Conservation (phyloP, 2,329 filamentous ascomycete genomes). For the Fusarium ramigenum region DNA sequence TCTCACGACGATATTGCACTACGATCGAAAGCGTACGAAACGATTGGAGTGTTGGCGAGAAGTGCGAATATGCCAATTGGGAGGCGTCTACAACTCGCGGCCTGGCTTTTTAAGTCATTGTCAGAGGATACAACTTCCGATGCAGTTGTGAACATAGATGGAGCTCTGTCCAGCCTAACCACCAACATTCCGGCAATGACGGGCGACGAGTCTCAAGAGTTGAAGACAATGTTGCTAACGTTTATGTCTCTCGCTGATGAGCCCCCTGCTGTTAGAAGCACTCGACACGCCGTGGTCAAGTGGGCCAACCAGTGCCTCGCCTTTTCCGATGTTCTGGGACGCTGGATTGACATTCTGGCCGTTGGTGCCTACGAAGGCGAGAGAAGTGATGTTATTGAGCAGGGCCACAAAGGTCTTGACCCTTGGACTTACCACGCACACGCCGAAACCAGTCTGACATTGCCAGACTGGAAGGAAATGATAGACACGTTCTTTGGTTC, state of each 20-base stretch:
- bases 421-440: slow-evolving; percentile 63
- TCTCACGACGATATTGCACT: slow-evolving; percentile 71
- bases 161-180: slow-evolving; percentile 80
- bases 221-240: slow-evolving; percentile 68
- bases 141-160: slow-evolving; percentile 87
- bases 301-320: slow-evolving; percentile 90
- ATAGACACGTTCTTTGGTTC: slow-evolving; percentile 59
- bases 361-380: slow-evolving; percentile 73
- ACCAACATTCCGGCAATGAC: slow-evolving; percentile 53
- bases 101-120: slow-evolving; percentile 86
- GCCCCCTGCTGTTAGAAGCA: slow-evolving; percentile 70
- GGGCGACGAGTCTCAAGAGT: slow-evolving; percentile 43
- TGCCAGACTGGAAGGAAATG: slow-evolving; percentile 64
- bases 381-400: slow-evolving; percentile 85
- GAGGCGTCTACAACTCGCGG: slow-evolving; percentile 63
- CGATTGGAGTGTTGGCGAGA: slow-evolving; percentile 82
- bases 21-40: slow-evolving; percentile 87
- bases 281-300: slow-evolving; percentile 83
- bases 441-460: slow-evolving; percentile 50
- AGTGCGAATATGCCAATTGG: slow-evolving; percentile 66
- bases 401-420: slow-evolving; percentile 88
- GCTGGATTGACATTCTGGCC: slow-evolving; percentile 90
- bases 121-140: slow-evolving; percentile 80
- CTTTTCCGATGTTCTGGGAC: slow-evolving; percentile 79
- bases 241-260: slow-evolving; percentile 69